A percentile compares a stretch with the other conserved stretches of the same genome.
phyloP scores from a whole-genome alignment of 2,329 filamentous ascomycete species.

The Xylariaceae sp. region DNA sequence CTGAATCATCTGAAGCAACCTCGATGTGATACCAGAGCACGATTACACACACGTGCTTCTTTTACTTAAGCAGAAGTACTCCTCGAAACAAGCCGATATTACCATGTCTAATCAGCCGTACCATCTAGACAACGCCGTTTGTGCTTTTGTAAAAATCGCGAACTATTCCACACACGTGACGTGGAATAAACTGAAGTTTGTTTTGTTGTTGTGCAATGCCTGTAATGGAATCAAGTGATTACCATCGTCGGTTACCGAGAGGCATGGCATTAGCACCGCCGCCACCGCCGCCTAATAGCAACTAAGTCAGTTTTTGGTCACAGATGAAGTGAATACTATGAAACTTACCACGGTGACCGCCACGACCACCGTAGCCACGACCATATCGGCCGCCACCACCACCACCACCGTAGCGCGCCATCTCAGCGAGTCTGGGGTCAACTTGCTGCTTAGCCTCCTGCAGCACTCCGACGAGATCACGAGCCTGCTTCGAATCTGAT shows the following conservation, averaged over 20 bases:
- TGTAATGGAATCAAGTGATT: conserved; percentile 15
- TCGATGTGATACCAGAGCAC: conserved; percentile 17
- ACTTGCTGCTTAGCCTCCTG: conserved; percentile 97
- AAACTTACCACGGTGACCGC: conserved; percentile 40
- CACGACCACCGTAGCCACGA: conserved; percentile 58
- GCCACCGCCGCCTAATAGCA: conserved; percentile 35
- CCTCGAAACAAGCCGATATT: conserved; percentile 22
- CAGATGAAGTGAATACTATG: not conserved
- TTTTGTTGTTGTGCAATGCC: not conserved
- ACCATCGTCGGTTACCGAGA: conserved; percentile 34
- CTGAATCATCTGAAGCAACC: conserved; percentile 2
- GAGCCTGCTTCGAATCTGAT: conserved; percentile 84
- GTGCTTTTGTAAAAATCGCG: conserved; percentile 29
- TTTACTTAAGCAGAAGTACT: conserved; percentile 24
- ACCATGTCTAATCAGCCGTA: conserved; percentile 33
- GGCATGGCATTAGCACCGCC: conserved; percentile 40
- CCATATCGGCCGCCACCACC: conserved; percentile 70
- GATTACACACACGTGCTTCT: conserved; percentile 14
- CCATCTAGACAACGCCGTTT: conserved; percentile 34
- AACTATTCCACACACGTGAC: conserved; percentile 14
- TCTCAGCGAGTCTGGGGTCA: conserved; percentile 90
- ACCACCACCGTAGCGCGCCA: conserved; percentile 86
- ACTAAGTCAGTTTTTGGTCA: conserved; percentile 9
- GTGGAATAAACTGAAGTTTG: conserved; percentile 10
- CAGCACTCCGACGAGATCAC: conserved; percentile 89